phyloP scores from a whole-genome alignment of 139 green algal genomes.

The Edaphochlamys debaryana region DNA sequence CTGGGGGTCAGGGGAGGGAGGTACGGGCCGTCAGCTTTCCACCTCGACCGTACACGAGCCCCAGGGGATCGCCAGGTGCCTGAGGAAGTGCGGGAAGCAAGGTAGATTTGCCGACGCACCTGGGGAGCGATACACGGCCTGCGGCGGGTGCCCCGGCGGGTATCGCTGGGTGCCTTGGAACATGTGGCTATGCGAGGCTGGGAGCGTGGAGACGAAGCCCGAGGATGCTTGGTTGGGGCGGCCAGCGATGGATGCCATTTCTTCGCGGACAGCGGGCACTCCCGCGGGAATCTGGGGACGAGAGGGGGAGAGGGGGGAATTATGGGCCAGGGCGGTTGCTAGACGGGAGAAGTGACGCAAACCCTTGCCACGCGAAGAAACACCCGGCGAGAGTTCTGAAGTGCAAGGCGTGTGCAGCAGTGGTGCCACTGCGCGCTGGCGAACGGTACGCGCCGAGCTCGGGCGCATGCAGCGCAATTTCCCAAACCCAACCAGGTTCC shows the following conservation, averaged over 20 bases:
- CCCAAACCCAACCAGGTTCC: too few relatives aligned
- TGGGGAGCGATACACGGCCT: background rate
- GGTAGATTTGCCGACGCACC: too few relatives aligned
- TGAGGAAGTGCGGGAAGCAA: background rate
- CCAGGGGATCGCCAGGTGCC: background rate
- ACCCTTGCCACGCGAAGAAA: background rate
- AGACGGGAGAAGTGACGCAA: background rate
- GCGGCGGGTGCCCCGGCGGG: background rate
- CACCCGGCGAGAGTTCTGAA: background rate
- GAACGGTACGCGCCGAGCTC: too few relatives aligned
- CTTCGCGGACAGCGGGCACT: background rate
- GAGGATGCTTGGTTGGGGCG: too few relatives aligned
- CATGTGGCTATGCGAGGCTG: background rate
- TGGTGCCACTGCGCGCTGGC: too few relatives aligned
- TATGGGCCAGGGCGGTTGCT: too few relatives aligned
- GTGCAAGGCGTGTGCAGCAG: background rate
- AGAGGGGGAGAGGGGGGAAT: background rate
- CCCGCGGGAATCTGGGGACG: background rate
- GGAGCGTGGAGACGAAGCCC: background rate
- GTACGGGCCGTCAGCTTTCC: too few relatives aligned
- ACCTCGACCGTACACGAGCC: background rate
- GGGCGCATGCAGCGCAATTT: too few relatives aligned
- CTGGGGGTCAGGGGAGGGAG: background rate
- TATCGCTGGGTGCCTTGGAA: background rate
- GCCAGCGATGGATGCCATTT: constrained; percentile 1